Evolutionary conservation across 129 eudicot species (phyloP), one percentile per base, ranked within the genome.

Genomic region (Flaveria sonorensis): DNA sequence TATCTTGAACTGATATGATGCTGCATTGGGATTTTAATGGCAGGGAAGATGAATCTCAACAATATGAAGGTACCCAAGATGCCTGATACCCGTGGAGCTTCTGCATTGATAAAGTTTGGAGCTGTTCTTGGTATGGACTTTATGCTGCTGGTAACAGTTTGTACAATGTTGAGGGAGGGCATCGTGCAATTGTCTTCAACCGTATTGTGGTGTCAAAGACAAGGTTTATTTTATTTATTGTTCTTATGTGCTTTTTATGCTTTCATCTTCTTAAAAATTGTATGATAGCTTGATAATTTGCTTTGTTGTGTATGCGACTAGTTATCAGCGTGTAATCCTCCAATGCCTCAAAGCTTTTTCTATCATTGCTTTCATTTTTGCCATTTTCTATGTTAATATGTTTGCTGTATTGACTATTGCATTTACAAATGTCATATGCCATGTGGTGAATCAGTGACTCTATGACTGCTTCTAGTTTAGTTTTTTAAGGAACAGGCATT

Each of bases 81-180:
- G 75, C 92, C 92, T 21, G 79, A 86, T 78, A 85, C 83, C 10
- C 72, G 89, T 40, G 90, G 87, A 63, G 89, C 87, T 60, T 86
- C 94, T 70, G 88, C 87, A 73, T 75, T 88, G 71, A 40, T 88
- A 19, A 88, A 84, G 84, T 53, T 84, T 57, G 90, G 93, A 65
- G 82, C 82, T 12, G 30, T 88, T 77, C 78, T 76, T 69, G 93
- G 84, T 26, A 63, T 71, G 93, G 90, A 21, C 42, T 88, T 73
- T 88, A 88, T 70, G 93, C 87, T 21, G 78, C 79, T 23, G 74
- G 84, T 47, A 82, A 86, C 78, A 86, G 93, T 80, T 77, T 88
- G 76, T 88, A 86, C 82, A 86, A 88, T 70, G 90, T 88, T 50
- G 93, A 88, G 59, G 93, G 93, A 62, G 94, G 94, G 67, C 94